A percentile compares a stretch with the other conserved stretches of the same genome.
phyloP scores from a whole-genome alignment of 305 asterid species.

The Fraxinus sp. region DNA sequence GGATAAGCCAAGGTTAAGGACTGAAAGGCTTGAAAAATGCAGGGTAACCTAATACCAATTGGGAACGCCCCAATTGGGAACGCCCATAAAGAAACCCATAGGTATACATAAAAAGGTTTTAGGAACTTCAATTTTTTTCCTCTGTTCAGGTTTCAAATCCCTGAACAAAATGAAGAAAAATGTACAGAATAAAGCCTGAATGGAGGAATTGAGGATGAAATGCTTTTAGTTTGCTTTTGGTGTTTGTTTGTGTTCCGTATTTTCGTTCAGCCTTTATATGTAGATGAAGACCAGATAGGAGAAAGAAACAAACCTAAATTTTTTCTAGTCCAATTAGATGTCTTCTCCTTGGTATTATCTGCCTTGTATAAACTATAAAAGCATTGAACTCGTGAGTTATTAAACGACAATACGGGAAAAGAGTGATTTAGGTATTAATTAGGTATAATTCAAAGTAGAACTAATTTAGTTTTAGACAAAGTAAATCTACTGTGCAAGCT shows the following conservation, averaged over 20 bases:
- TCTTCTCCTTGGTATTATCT: not conserved
- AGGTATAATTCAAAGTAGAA: not conserved
- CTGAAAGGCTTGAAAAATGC: not conserved
- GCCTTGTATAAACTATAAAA: not conserved
- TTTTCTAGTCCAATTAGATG: not conserved
- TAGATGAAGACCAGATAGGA: not conserved
- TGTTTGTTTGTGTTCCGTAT: not conserved
- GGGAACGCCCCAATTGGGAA: not conserved
- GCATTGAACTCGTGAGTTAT: not conserved
- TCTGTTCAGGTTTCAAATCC: not conserved
- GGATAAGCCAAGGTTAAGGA: not conserved
- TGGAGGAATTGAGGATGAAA: not conserved
- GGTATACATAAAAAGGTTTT: not conserved
- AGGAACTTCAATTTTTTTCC: not conserved
- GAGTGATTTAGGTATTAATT: not conserved
- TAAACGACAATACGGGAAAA: not conserved
- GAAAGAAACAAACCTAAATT: not conserved
- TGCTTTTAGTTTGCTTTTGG: not conserved
- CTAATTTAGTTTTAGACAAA: not conserved
- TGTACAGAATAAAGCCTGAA: not conserved
- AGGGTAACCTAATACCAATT: not conserved
- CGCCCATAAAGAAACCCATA: not conserved
- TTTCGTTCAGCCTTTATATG: not conserved
- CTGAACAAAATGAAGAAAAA: not conserved
- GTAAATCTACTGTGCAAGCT: not conserved